Evolutionary conservation across 2,329 filamentous ascomycete genomes (phyloP).

Genomic region (Microdochium paspali): DNA sequence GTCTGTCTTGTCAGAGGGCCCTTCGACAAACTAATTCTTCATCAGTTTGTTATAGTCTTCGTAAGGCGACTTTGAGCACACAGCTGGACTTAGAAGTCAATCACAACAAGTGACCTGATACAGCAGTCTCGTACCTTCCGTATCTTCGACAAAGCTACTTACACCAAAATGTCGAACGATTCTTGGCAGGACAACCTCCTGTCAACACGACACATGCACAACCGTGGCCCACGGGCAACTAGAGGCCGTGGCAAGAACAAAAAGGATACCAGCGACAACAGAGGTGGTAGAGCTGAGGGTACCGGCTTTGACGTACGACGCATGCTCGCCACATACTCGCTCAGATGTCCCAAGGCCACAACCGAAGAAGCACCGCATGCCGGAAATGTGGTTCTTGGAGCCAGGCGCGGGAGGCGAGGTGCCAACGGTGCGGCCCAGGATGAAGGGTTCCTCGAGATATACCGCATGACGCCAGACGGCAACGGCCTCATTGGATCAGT

Average conservation of each 20-base stretch:
- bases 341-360: background rate
- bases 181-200: constrained; percentile 13
- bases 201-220: constrained; percentile 13
- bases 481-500: constrained; percentile 9
- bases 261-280: constrained; percentile 2
- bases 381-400: background rate
- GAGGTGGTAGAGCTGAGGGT: background rate
- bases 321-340: background rate
- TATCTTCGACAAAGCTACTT: too few relatives aligned
- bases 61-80: too few relatives aligned
- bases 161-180: constrained; percentile 1
- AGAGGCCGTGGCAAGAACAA: constrained; percentile 3
- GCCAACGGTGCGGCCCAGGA: background rate
- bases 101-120: too few relatives aligned
- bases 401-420: constrained; percentile 1
- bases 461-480: constrained; percentile 10
- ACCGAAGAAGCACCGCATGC: background rate
- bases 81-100: too few relatives aligned
- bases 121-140: too few relatives aligned
- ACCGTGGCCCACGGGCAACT: constrained; percentile 8
- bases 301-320: background rate
- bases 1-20: too few relatives aligned
- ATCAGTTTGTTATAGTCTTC: too few relatives aligned
- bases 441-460: constrained; percentile 9
- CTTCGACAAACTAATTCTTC: too few relatives aligned